Percentiles rank a stretch among this genome's conserved stretches.
phyloP scores from a whole-genome alignment of 345 rosid genomes.

The Brassica cretica region DNA sequence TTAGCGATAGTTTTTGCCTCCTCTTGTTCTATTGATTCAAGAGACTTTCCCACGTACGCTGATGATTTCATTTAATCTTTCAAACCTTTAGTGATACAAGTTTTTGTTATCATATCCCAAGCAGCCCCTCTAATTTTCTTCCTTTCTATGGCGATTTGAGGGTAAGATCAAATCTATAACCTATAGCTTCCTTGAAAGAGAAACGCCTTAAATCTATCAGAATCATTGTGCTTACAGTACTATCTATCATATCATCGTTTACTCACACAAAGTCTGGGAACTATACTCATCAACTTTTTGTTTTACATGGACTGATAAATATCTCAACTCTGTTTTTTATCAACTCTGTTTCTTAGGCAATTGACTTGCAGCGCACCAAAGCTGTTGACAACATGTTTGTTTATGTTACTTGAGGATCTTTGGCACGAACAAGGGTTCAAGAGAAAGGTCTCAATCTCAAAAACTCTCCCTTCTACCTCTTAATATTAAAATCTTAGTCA shows the following conservation, averaged over 20 bases:
- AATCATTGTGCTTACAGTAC: constrained; percentile 49
- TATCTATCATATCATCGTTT: constrained; percentile 88
- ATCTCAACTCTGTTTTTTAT: constrained; percentile 6
- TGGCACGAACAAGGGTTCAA: constrained; percentile 60
- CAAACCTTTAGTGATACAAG: background rate
- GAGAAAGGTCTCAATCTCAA: constrained; percentile 37
- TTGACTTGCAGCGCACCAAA: background rate
- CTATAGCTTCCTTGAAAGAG: background rate
- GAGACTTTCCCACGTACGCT: too few relatives aligned
- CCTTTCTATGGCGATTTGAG: constrained; percentile 70
- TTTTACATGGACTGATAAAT: constrained; percentile 91
- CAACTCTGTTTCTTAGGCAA: background rate
- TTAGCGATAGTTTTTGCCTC: constrained; percentile 59
- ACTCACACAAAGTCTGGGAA: constrained; percentile 89
- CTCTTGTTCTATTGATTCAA: too few relatives aligned
- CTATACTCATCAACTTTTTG: constrained; percentile 81
- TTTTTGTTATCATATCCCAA: constrained; percentile 76
- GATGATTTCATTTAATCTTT: background rate
- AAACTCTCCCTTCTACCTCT: constrained; percentile 18
- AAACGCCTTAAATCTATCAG: background rate
- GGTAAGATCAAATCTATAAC: constrained; percentile 50
- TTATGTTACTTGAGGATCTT: constrained; percentile 61
- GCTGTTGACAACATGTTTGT: background rate
- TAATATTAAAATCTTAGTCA: constrained; percentile 8
- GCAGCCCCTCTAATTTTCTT: constrained; percentile 89